phyloP scores from a whole-genome alignment of 352 stramenopile species.

The Phytophthora sojae region DNA sequence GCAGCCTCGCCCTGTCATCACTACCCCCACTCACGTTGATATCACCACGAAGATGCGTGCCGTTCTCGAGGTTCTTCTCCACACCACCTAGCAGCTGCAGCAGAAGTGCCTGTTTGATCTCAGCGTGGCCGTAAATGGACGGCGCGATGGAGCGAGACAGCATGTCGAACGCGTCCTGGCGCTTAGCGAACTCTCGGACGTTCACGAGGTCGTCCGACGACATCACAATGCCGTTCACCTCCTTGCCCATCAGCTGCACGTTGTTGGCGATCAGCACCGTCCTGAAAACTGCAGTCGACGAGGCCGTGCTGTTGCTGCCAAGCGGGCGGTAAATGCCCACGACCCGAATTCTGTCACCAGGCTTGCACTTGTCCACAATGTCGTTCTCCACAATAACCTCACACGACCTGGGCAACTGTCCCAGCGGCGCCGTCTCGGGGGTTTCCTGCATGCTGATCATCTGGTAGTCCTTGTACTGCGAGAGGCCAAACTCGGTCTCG shows the following conservation, averaged over 20 bases:
- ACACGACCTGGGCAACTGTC: constrained; percentile 97
- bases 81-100: constrained; percentile 91
- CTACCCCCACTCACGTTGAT: constrained; percentile 92
- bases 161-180: constrained; percentile 91
- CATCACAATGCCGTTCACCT: constrained; percentile 95
- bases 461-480: constrained; percentile 99
- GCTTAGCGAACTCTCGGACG: constrained; percentile 94
- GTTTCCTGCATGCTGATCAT: constrained; percentile 90
- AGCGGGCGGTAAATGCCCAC: constrained; percentile 96
- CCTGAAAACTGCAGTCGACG: constrained; percentile 93
- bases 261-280: constrained; percentile 98
- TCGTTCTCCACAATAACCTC: constrained; percentile 99
- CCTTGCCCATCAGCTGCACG: constrained; percentile 94
- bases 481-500: constrained; percentile 99
- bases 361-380: constrained; percentile 98
- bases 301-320: constrained; percentile 73
- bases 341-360: constrained; percentile 96
- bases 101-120: constrained; percentile 97
- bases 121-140: constrained; percentile 98
- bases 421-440: constrained; percentile 95
- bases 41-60: constrained; percentile 99
- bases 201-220: constrained; percentile 91
- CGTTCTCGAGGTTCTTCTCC: constrained; percentile 98
- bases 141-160: constrained; percentile 96
- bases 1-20: not conserved